Evolutionary conservation across 257 asterid genomes (phyloP).

Genomic region (Scutellaria galericulata): DNA sequence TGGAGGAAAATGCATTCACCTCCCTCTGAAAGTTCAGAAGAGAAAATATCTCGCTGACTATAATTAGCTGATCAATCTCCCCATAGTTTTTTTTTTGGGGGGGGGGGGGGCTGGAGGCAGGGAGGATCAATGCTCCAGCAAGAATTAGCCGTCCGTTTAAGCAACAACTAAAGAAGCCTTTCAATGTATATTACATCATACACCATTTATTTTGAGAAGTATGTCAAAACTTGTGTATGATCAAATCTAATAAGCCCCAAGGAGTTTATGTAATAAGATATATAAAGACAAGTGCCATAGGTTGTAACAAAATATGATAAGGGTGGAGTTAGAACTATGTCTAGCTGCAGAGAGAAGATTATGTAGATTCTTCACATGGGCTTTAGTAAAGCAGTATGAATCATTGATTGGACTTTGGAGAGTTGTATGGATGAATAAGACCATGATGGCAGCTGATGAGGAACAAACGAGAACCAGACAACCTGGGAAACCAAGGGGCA

Average conservation of each 20-base stretch:
- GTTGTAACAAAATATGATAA: not conserved
- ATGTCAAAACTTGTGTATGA: too few relatives aligned
- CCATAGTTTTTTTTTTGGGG: too few relatives aligned
- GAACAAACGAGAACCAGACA: not conserved
- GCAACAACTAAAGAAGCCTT: too few relatives aligned
- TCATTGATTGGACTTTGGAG: not conserved
- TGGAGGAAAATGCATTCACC: too few relatives aligned
- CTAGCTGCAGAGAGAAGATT: not conserved
- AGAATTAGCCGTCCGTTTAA: too few relatives aligned
- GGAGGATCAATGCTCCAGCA: too few relatives aligned
- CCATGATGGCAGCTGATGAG: slow-evolving; percentile 17
- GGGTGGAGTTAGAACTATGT: slow-evolving; percentile 16
- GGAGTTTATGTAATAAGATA: not conserved
- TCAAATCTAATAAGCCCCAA: not conserved
- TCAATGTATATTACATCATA: too few relatives aligned
- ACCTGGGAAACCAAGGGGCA: slow-evolving; percentile 3
- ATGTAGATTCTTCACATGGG: not conserved
- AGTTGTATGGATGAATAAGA: slow-evolving; percentile 5
- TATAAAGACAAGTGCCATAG: not conserved
- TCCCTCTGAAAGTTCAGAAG: too few relatives aligned
- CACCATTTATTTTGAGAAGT: too few relatives aligned
- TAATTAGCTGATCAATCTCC: too few relatives aligned
- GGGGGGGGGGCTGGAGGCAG: too few relatives aligned
- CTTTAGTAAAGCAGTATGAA: not conserved
- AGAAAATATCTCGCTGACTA: too few relatives aligned